phyloP scores from a whole-genome alignment of 225 moss, liverwort and hornwort genomes.

The Marchantia polymorpha region DNA sequence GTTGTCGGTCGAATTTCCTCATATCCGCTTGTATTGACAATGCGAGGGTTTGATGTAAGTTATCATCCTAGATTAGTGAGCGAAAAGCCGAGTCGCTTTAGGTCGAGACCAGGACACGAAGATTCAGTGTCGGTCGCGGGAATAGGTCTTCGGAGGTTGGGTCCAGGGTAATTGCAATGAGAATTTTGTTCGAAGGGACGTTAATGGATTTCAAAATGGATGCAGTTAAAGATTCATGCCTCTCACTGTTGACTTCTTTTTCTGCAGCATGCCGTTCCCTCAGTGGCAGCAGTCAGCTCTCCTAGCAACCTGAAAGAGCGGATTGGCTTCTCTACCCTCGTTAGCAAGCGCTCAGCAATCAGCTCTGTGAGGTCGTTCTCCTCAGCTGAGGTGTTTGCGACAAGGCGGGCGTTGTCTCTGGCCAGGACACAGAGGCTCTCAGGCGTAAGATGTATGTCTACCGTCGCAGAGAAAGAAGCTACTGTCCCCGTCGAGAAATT shows the following conservation, averaged over 20 bases:
- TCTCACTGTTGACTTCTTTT: neutral
- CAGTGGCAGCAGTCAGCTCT: constrained; percentile 2
- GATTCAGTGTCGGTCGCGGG: too few relatives aligned
- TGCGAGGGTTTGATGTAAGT: too few relatives aligned
- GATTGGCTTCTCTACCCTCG: constrained; percentile 10
- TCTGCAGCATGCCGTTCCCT: constrained; percentile 17
- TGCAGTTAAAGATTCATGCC: neutral
- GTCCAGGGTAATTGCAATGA: too few relatives aligned
- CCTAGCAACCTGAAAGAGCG: constrained; percentile 13
- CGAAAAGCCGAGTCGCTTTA: too few relatives aligned
- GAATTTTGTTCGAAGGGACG: too few relatives aligned
- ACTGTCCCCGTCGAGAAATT: constrained; percentile 64
- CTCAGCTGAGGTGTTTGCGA: neutral
- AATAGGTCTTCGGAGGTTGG: too few relatives aligned
- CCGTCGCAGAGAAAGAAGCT: constrained; percentile 78
- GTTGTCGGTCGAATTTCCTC: too few relatives aligned
- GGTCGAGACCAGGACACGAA: too few relatives aligned
- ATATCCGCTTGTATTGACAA: too few relatives aligned
- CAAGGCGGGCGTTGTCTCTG: neutral
- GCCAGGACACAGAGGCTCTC: constrained; percentile 1
- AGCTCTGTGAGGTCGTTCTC: constrained; percentile 26
- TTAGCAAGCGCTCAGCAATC: constrained; percentile 10
- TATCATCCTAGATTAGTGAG: too few relatives aligned
- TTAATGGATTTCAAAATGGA: too few relatives aligned
- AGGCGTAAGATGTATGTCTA: constrained; percentile 63